These are phyloP conservation scores for Chaetomiaceae sp. DNA, from an alignment of 2,329 filamentous ascomycete genomes.

Conservation along the genomic window DNA sequence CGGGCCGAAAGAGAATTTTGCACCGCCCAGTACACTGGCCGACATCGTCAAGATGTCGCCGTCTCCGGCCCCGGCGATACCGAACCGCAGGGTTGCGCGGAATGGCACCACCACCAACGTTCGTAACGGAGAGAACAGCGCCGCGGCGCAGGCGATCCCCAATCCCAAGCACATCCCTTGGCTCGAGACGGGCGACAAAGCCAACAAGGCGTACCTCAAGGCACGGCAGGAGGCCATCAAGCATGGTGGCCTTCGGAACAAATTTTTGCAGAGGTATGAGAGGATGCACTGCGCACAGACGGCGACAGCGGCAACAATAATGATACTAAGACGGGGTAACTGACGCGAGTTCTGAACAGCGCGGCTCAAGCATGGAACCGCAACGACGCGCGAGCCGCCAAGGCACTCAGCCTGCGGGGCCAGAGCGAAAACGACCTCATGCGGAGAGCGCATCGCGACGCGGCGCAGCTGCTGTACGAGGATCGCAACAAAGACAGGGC, in stretches of 20 bases:
- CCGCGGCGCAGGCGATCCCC: constrained; percentile 76
- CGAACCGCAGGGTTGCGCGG: constrained; percentile 55
- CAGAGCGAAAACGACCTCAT: constrained; percentile 97
- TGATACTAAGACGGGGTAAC: too few relatives aligned
- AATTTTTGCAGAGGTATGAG: constrained; percentile 90
- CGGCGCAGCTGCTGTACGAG: constrained; percentile 86
- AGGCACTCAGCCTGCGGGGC: constrained; percentile 86
- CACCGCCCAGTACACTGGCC: constrained; percentile 74
- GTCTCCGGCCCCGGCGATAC: constrained; percentile 63
- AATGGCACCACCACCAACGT: constrained; percentile 62
- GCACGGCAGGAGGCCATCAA: constrained; percentile 94
- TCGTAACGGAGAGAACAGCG: constrained; percentile 70
- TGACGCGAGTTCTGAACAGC: constrained; percentile 40
- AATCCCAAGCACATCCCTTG: constrained; percentile 91
- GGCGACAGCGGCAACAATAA: too few relatives aligned
- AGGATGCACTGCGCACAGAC: too few relatives aligned
- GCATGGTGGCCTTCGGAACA: constrained; percentile 92
- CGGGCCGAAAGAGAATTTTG: constrained; percentile 60
- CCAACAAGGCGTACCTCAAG: constrained; percentile 92
- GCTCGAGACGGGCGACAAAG: constrained; percentile 86
- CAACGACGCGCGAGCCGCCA: constrained; percentile 92
- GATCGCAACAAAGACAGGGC: constrained; percentile 73
- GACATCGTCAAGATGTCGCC: constrained; percentile 96
- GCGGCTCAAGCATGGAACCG: constrained; percentile 98
- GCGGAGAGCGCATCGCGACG: constrained; percentile 93